These are phyloP conservation scores for Yarrowia sp. DNA, from an alignment of 805 yeast genomes.

Conservation along the genomic window DNA sequence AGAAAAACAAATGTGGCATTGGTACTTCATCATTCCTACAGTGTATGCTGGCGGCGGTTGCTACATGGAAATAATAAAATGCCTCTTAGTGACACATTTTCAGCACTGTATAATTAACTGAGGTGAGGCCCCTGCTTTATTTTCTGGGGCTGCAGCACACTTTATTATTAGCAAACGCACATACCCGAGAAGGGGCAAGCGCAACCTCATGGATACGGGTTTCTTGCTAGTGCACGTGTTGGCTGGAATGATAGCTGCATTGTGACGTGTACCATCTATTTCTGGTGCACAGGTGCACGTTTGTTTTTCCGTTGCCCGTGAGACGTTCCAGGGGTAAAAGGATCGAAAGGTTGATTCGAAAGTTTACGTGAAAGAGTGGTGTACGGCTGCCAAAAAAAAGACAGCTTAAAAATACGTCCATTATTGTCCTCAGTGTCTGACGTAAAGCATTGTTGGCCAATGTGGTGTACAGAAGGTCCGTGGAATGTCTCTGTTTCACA, in stretches of 20 bases:
- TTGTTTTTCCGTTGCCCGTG: neutral
- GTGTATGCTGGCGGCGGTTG: neutral
- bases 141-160: neutral
- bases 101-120: slow-evolving; percentile 3
- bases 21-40: neutral
- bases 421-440: too few species aligned
- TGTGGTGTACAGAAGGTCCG: neutral
- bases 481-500: neutral
- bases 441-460: too few species aligned
- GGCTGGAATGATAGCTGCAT: neutral
- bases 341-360: neutral
- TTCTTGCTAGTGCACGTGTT: neutral
- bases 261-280: neutral
- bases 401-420: too few species aligned
- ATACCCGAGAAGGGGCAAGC: neutral
- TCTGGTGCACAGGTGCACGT: neutral
- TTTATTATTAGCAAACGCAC: neutral
- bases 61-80: neutral
- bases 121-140: neutral
- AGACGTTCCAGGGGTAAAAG: neutral
- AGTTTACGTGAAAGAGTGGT: too few species aligned
- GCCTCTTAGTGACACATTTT: neutral
- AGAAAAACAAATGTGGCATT: neutral
- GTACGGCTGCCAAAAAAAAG: too few species aligned
- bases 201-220: neutral